phyloP scores from a whole-genome alignment of 2,329 filamentous ascomycete species.

The Didymella exigua region DNA sequence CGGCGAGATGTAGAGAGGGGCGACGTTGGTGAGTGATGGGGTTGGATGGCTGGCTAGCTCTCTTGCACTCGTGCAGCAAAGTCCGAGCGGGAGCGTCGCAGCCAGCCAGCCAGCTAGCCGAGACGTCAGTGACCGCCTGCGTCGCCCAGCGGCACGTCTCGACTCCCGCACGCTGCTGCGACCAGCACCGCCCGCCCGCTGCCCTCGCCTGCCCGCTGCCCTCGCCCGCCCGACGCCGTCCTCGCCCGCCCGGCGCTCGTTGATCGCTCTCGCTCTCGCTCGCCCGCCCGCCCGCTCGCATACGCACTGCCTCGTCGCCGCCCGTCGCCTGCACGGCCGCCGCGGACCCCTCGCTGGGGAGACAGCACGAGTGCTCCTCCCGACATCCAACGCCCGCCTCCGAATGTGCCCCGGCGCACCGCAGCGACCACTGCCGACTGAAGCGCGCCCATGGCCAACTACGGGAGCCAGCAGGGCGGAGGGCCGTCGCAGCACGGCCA shows the following conservation, averaged over 20 bases:
- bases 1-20: not conserved
- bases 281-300: constrained; percentile 1
- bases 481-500: constrained; percentile 59
- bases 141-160: constrained; percentile 4
- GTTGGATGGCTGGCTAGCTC: constrained; percentile 1
- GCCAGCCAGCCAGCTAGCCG: no score
- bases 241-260: not conserved
- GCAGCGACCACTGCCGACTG: constrained; percentile 19
- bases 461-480: constrained; percentile 64
- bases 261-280: not conserved
- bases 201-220: constrained; percentile 4
- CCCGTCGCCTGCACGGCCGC: not conserved
- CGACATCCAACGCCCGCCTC: constrained; percentile 15
- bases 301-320: not conserved
- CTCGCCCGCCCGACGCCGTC: not conserved
- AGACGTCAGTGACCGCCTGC: not conserved
- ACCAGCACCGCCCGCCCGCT: constrained; percentile 4
- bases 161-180: no score
- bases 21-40: constrained; percentile 2
- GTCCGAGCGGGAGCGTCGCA: no score
- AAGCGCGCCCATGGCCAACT: constrained; percentile 63
- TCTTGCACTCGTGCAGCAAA: not conserved
- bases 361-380: constrained; percentile 18
- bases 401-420: constrained; percentile 34
- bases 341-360: constrained; percentile 17